Conservation (phyloP, 371 early-diverging fungal species). For the Chytridium lagenaria region DNA sequence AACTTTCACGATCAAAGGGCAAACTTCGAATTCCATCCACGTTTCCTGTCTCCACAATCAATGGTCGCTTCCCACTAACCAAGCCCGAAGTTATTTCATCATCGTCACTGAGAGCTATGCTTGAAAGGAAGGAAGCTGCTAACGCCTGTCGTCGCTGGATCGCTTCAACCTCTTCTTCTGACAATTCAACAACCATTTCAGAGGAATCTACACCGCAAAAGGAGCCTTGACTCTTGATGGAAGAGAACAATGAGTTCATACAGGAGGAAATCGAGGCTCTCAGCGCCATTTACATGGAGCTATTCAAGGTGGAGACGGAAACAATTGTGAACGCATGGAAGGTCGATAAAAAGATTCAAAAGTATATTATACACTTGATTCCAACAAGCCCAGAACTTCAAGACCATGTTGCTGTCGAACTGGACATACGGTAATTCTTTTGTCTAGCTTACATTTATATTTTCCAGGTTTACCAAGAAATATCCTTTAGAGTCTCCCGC, state of each 20-base stretch:
- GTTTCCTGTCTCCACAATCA: neutral
- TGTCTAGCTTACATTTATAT: too few relatives aligned
- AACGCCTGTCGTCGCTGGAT: neutral
- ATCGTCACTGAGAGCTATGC: constrained; percentile 2
- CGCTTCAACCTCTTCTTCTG: neutral
- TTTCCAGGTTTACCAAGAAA: constrained; percentile 21
- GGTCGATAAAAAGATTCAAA: constrained; percentile 8
- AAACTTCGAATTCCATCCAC: neutral
- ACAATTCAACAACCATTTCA: too few relatives aligned
- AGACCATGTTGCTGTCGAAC: constrained; percentile 27
- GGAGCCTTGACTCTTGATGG: too few relatives aligned
- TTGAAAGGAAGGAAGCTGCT: neutral
- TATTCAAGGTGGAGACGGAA: constrained; percentile 30
- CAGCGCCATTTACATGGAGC: constrained; percentile 44
- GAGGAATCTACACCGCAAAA: too few relatives aligned
- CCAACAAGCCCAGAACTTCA: constrained; percentile 35
- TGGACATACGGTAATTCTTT: constrained; percentile 36
- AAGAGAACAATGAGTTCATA: constrained; percentile 27
- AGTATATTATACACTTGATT: constrained; percentile 22
- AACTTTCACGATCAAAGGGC: too few relatives aligned
- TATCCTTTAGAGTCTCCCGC: constrained; percentile 30
- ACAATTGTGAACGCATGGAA: constrained; percentile 39
- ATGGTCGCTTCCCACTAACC: neutral
- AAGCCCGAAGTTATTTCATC: neutral
- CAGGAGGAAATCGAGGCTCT: constrained; percentile 41